phyloP scores from a whole-genome alignment of 2,329 filamentous ascomycete genomes.

The Ceratocystiopsis brevicomis region DNA sequence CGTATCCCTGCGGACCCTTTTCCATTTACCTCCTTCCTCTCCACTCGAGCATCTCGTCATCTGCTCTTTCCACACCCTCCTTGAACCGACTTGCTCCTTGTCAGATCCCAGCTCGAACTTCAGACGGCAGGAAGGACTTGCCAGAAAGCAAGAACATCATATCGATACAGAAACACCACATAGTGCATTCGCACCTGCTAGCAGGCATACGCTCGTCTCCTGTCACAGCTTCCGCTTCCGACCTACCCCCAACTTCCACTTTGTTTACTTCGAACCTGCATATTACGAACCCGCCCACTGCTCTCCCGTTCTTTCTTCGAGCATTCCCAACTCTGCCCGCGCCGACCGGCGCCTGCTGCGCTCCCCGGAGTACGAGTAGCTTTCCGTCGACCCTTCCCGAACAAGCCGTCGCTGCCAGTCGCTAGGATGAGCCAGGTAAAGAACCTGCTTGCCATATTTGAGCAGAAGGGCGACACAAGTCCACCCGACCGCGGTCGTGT shows the following conservation, averaged over 20 bases:
- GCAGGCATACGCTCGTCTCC: slow-evolving; percentile 1
- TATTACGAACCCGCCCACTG: no score
- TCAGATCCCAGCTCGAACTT: no score
- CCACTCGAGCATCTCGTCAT: no score
- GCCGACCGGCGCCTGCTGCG: not conserved
- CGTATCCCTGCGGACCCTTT: no score
- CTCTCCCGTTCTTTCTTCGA: not conserved
- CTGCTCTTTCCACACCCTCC: no score
- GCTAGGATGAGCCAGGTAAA: slow-evolving; percentile 47
- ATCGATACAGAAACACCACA: no score
- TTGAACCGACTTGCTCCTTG: no score
- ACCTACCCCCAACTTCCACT: not conserved
- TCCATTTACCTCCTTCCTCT: no score
- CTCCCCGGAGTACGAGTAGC: not conserved
- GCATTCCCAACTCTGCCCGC: not conserved
- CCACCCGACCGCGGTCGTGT: slow-evolving; percentile 53
- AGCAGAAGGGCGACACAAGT: slow-evolving; percentile 48
- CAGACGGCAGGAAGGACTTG: no score
- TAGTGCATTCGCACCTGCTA: no score
- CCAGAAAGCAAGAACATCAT: no score
- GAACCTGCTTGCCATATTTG: slow-evolving; percentile 65
- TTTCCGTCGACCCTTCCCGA: not conserved
- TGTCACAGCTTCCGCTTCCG: slow-evolving; percentile 1
- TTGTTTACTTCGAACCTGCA: no score
- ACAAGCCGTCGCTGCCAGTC: slow-evolving; percentile 6